A percentile compares a stretch with the other conserved stretches of the same genome.
phyloP scores from a whole-genome alignment of 139 green algal genomes.

The Axilococcus clingmanii region DNA sequence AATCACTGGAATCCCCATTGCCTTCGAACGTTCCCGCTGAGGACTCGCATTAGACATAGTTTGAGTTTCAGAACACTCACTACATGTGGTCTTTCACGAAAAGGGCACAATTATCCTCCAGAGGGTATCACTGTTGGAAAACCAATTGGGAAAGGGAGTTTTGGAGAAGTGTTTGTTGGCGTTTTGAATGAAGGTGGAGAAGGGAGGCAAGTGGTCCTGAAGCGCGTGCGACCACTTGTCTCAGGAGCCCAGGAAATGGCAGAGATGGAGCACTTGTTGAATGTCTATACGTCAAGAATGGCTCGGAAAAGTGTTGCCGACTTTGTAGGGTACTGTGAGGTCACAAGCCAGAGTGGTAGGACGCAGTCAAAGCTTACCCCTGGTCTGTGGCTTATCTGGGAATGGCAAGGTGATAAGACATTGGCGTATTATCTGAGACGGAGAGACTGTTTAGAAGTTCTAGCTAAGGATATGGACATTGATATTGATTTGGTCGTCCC shows the following conservation, averaged over 20 bases:
- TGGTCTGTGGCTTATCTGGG: slow-evolving; percentile 79
- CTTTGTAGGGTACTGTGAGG: slow-evolving; percentile 67
- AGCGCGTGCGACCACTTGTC: slow-evolving; percentile 56
- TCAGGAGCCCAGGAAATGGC: slow-evolving; percentile 60
- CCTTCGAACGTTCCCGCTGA: too few species aligned
- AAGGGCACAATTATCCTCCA: neutral
- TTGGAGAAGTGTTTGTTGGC: slow-evolving; percentile 40
- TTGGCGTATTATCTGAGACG: slow-evolving; percentile 59
- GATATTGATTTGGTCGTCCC: slow-evolving; percentile 41
- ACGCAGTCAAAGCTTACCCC: slow-evolving; percentile 42
- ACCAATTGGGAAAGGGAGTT: slow-evolving; percentile 33
- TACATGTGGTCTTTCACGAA: too few species aligned
- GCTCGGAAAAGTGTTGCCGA: slow-evolving; percentile 46
- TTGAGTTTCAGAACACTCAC: too few species aligned
- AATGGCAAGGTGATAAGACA: slow-evolving; percentile 66
- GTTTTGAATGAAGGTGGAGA: too few species aligned
- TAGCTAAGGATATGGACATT: slow-evolving; percentile 70
- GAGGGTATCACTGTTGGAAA: neutral
- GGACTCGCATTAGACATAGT: too few species aligned
- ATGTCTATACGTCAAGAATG: slow-evolving; percentile 55
- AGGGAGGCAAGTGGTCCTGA: too few species aligned
- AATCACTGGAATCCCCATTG: too few species aligned
- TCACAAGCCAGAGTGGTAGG: slow-evolving; percentile 11
- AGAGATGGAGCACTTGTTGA: slow-evolving; percentile 76
- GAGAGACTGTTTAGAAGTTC: slow-evolving; percentile 46